These are phyloP conservation scores for Pyrenophora graminea DNA, from an alignment of 2,329 filamentous ascomycete species.

Conservation along the genomic window DNA sequence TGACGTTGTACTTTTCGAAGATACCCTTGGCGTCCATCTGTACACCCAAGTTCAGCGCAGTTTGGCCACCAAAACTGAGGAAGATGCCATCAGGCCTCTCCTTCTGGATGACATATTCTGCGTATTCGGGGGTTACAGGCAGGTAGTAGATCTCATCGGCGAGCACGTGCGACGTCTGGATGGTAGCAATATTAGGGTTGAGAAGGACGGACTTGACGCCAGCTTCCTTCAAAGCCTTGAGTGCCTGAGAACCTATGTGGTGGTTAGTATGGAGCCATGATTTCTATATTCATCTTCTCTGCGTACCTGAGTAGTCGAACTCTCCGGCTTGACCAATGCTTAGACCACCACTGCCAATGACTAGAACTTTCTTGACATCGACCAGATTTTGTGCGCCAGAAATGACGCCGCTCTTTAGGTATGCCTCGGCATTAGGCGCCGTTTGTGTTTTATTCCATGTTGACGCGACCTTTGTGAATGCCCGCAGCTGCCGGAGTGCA, in stretches of 20 bases:
- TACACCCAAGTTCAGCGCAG: constrained; percentile 93
- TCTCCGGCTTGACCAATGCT: constrained; percentile 97
- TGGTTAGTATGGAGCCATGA: constrained; percentile 19
- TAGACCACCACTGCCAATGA: constrained; percentile 93
- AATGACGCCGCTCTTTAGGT: constrained; percentile 85
- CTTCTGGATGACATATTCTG: constrained; percentile 94
- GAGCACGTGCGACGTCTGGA: constrained; percentile 94
- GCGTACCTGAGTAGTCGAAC: constrained; percentile 93
- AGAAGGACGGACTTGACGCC: constrained; percentile 89
- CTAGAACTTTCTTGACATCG: constrained; percentile 94
- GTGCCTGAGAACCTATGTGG: constrained; percentile 79
- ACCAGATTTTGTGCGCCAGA: constrained; percentile 76
- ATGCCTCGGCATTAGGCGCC: constrained; percentile 81
- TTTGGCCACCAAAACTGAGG: constrained; percentile 96
- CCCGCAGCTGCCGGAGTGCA: constrained; percentile 41
- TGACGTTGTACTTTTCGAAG: constrained; percentile 93
- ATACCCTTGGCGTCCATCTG: constrained; percentile 96
- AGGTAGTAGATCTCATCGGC: constrained; percentile 98
- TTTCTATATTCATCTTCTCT: constrained; percentile 1
- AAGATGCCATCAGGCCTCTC: constrained; percentile 97
- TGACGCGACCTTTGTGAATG: constrained; percentile 44
- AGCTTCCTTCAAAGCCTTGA: constrained; percentile 96
- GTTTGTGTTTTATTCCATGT: constrained; percentile 59
- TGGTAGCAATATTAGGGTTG: constrained; percentile 98
- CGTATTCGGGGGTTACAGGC: constrained; percentile 96